phyloP scores from a whole-genome alignment of 352 stramenopile species.

The Poterioochromonas sp. region DNA sequence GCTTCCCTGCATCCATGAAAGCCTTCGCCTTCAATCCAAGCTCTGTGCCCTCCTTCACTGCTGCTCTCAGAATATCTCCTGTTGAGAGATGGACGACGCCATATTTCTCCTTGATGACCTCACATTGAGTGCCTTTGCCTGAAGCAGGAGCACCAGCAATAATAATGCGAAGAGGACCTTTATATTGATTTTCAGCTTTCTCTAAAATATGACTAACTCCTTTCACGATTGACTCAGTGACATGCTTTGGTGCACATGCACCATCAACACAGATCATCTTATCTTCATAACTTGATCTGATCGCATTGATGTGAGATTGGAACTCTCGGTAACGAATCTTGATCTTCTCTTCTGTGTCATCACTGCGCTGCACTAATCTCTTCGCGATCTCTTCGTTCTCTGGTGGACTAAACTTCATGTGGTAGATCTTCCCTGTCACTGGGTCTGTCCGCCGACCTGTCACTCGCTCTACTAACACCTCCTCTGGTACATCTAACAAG shows the following conservation, averaged over 20 bases:
- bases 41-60: slow-evolving; percentile 86
- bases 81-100: slow-evolving; percentile 95
- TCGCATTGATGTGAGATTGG: slow-evolving; percentile 69
- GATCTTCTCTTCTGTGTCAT: slow-evolving; percentile 76
- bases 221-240: neutral
- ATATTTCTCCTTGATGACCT: slow-evolving; percentile 85
- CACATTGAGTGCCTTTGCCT: slow-evolving; percentile 92
- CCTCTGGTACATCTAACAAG: slow-evolving; percentile 58
- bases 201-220: neutral
- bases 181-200: neutral
- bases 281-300: neutral
- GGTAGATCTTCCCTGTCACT: slow-evolving; percentile 74
- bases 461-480: slow-evolving; percentile 76
- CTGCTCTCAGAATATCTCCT: slow-evolving; percentile 95
- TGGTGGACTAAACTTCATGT: slow-evolving; percentile 80
- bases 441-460: slow-evolving; percentile 71
- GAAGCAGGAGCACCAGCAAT: slow-evolving; percentile 79
- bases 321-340: slow-evolving; percentile 67
- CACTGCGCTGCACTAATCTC: slow-evolving; percentile 78
- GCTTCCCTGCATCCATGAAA: slow-evolving; percentile 87
- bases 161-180: slow-evolving; percentile 57
- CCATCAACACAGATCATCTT: slow-evolving; percentile 18
- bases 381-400: slow-evolving; percentile 52
- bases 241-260: too few species aligned
- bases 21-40: slow-evolving; percentile 92